Percentiles rank a stretch among this genome's conserved stretches.
Evolutionary conservation across 139 green algal species (phyloP).

Genomic region (Eudorina sp.): DNA sequence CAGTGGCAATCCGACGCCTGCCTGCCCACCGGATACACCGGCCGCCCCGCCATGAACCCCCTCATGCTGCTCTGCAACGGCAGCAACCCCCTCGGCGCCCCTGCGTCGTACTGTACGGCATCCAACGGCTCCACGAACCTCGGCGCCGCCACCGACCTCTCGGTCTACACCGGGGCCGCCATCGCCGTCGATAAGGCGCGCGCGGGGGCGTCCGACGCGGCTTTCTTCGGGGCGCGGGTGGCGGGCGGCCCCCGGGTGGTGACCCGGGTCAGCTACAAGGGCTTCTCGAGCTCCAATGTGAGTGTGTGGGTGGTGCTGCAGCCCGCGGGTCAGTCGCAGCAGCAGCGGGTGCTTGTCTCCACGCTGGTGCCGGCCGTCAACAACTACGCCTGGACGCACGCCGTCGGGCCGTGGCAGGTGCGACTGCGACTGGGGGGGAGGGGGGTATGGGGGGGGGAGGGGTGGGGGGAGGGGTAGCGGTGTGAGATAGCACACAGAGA

Average conservation of each 20-base stretch:
- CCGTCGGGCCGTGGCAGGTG: background rate
- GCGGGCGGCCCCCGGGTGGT: background rate
- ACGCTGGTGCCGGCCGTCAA: background rate
- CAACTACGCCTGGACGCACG: slow-evolving; percentile 20
- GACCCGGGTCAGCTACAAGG: slow-evolving; percentile 18
- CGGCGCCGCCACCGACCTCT: background rate
- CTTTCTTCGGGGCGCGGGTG: background rate
- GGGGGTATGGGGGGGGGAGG: too few species aligned
- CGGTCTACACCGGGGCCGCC: slow-evolving; percentile 17
- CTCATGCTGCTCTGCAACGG: background rate
- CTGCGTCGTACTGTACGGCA: background rate
- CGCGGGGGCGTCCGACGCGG: background rate
- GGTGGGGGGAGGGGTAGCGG: too few species aligned
- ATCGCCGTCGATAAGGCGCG: background rate
- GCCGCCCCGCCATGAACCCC: slow-evolving; percentile 41
- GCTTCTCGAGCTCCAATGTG: background rate
- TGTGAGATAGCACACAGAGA: too few species aligned
- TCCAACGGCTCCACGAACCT: slow-evolving; percentile 2
- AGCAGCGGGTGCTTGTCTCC: background rate
- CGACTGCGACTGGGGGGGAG: background rate
- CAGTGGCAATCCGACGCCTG: slow-evolving; percentile 45
- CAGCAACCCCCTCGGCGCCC: background rate
- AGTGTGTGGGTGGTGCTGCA: background rate
- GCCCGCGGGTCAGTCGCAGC: background rate
- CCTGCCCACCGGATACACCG: slow-evolving; percentile 26